Percentiles rank a stretch among this genome's conserved stretches.
Conservation (phyloP, 768 basidiomycete species). For the Botryobasidium botryosum region DNA sequence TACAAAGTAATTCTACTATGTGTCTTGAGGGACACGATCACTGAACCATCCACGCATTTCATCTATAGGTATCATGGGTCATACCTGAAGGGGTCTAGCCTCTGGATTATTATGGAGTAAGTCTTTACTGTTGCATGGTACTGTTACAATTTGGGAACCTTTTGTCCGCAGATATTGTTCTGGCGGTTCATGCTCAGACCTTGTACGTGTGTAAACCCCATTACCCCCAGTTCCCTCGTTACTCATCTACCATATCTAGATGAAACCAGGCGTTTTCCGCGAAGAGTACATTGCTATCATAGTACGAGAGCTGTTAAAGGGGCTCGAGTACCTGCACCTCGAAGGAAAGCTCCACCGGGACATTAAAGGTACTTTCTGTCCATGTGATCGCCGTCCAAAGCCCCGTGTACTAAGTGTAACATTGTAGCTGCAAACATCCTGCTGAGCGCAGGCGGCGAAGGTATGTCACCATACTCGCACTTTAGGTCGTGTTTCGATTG, state of each 20-base stretch:
- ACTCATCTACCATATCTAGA: constrained; percentile 29
- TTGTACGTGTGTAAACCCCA: constrained; percentile 36
- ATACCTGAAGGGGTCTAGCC: constrained; percentile 82
- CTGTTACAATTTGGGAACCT: constrained; percentile 15
- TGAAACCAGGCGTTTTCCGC: constrained; percentile 95
- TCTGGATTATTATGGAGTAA: constrained; percentile 99
- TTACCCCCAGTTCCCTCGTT: constrained; percentile 4
- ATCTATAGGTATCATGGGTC: constrained; percentile 80
- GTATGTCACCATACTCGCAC: constrained; percentile 10
- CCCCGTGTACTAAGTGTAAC: background rate
- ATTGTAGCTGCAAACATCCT: constrained; percentile 79
- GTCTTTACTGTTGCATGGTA: constrained; percentile 17
- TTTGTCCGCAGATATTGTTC: constrained; percentile 63
- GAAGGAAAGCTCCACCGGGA: constrained; percentile 98
- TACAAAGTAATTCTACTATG: constrained; percentile 54
- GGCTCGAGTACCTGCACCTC: constrained; percentile 86
- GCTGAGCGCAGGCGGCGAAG: constrained; percentile 74
- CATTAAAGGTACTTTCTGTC: constrained; percentile 62
- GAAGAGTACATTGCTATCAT: constrained; percentile 99
- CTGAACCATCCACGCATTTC: background rate
- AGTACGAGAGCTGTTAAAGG: constrained; percentile 75
- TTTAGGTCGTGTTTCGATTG: background rate
- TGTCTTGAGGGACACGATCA: constrained; percentile 9
- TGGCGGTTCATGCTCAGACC: constrained; percentile 92
- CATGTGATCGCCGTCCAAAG: background rate